Conservation (phyloP, 169 alveolate genomes). For the Cryptosporidium andersoni region DNA sequence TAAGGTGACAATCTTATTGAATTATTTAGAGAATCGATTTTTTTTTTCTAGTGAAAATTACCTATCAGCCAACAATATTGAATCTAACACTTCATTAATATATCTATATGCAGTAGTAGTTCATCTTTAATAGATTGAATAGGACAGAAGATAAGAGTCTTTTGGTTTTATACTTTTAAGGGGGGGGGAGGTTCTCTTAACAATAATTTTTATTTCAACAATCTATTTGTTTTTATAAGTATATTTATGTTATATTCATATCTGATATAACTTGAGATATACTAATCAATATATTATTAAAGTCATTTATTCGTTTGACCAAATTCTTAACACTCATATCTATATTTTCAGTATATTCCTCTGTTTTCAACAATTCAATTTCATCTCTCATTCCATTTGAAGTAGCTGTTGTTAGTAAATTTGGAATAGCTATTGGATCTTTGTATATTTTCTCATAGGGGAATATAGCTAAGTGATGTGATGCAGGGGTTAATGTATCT, state of each 20-base stretch:
- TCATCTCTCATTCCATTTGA: conserved; percentile 60
- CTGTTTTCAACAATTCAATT: conserved; percentile 15
- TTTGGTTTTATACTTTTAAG: too few relatives aligned
- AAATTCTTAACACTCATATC: conserved; percentile 31
- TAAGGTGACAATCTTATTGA: too few relatives aligned
- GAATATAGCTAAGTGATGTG: conserved; percentile 42
- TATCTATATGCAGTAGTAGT: too few relatives aligned
- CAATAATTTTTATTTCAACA: too few relatives aligned
- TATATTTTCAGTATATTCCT: conserved; percentile 3
- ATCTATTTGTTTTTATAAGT: too few relatives aligned
- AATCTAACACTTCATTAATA: too few relatives aligned
- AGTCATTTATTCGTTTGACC: conserved; percentile 42
- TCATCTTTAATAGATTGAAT: too few relatives aligned
- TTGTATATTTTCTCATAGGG: conserved; percentile 68
- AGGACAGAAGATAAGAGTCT: too few relatives aligned
- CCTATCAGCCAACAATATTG: too few relatives aligned
- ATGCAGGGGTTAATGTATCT: conserved; percentile 42
- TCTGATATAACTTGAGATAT: conserved; percentile 63
- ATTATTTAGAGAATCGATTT: too few relatives aligned
- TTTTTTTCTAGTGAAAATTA: too few relatives aligned
- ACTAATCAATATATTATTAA: conserved; percentile 25
- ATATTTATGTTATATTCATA: background rate
- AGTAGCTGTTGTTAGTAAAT: conserved; percentile 35
- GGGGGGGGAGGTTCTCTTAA: too few relatives aligned
- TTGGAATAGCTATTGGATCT: conserved; percentile 65